Evolutionary conservation across 495 filamentous ascomycete genomes (phyloP), one percentile per base, ranked within the genome.

Genomic region (Penicillium waksmanii): DNA sequence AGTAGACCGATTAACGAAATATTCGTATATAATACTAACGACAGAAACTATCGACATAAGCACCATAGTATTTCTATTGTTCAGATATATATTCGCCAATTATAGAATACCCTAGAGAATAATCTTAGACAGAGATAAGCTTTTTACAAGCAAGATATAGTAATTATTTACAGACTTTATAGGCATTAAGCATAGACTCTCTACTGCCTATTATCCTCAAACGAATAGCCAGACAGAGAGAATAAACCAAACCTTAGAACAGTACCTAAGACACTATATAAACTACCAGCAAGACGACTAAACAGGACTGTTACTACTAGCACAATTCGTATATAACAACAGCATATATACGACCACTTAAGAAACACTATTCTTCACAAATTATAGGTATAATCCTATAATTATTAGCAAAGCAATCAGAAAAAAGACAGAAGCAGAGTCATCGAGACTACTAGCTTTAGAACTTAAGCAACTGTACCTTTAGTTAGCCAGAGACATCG

Each of bases 191-290:
- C 3, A 17, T 5, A 47, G 46, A 25, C 51, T 72, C 3, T 71
- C 63, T n/a, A 69, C 69, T 0, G 66, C 68, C 0, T 67, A 61
- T 27, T 61, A 77, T 34, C 63, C 67, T 0, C 46, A 73, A 46
- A 74, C 67, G 1, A 60, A 75, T 65, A 61, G 67, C 0, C 62
- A 74, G 35, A 74, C 68, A 0, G 68, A 77, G 40, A 35, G n/a
- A 6, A 18, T 34, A 5, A 73, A 70, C 47, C 34, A 62, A 9
- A 23, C 35, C n/a, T 1, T 76, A 8, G 57, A 74, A 52, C 51
- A 65, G 9, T 61, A 65, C 23, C 54, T 76, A 4, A 59, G 66
- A 0, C 13, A 19, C 8, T 75, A 65, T 44, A 27, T 60, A n/a
- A 66, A 65, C 34, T 72, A 70, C 55, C 46, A 58, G 3, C 63